phyloP scores from a whole-genome alignment of 441 rosid species.

The Gossypium lobatum region DNA sequence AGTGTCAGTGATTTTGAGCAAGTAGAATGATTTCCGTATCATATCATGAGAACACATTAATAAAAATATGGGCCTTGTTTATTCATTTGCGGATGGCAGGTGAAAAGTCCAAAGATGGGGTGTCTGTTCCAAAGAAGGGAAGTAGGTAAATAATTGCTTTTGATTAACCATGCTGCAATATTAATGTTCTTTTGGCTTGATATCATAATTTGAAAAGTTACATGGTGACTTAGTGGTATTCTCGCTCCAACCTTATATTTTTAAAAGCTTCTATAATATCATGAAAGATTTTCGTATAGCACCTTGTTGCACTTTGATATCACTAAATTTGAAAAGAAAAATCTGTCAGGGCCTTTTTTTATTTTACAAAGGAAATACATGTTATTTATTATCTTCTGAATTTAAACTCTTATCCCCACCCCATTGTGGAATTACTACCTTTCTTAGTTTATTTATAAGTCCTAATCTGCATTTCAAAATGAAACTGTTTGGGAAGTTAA shows the following conservation, averaged over 20 bases:
- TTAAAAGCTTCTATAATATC: background rate
- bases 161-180: constrained; percentile 49
- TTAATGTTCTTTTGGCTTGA: constrained; percentile 32
- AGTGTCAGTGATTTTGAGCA: constrained; percentile 17
- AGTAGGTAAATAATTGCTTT: constrained; percentile 97
- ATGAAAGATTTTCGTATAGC: constrained; percentile 11
- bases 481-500: background rate
- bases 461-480: background rate
- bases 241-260: constrained; percentile 13
- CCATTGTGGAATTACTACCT: background rate
- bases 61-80: constrained; percentile 92
- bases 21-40: constrained; percentile 45
- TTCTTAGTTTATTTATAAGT: background rate
- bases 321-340: constrained; percentile 9
- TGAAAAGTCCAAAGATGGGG: constrained; percentile 99
- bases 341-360: background rate
- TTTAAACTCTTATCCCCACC: background rate
- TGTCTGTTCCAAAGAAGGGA: constrained; percentile 98
- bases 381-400: background rate
- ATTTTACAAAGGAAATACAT: background rate
- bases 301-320: background rate
- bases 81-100: constrained; percentile 99
- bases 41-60: constrained; percentile 63
- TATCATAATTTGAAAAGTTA: constrained; percentile 25
- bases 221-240: constrained; percentile 21